A percentile compares a stretch with the other conserved stretches of the same genome.
These are phyloP conservation scores for Ceratobasidium sp. DNA, from an alignment of 1,284 basidiomycete species.

Conservation along the genomic window DNA sequence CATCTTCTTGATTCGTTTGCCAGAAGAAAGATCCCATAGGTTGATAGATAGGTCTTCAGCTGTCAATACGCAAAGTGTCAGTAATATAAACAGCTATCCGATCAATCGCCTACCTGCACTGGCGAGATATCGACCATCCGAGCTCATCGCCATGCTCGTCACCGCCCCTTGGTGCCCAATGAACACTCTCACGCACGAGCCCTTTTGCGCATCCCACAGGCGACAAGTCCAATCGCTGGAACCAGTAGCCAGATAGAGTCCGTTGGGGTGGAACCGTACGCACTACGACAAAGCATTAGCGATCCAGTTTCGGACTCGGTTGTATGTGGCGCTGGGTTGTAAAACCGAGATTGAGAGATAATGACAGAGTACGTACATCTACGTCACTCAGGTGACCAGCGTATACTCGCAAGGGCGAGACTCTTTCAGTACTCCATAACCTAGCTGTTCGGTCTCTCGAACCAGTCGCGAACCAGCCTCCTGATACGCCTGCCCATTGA, in stretches of 20 bases:
- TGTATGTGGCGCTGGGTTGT: not conserved
- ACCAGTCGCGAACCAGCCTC: constrained; percentile 94
- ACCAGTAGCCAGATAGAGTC: constrained; percentile 95
- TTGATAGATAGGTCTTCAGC: constrained; percentile 93
- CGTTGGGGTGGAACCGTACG: constrained; percentile 96
- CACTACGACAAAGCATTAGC: constrained; percentile 62
- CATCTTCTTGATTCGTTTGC: constrained; percentile 96
- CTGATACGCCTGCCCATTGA: constrained; percentile 94
- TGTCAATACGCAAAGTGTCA: constrained; percentile 47
- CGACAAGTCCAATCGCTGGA: constrained; percentile 96
- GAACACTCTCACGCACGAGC: constrained; percentile 92
- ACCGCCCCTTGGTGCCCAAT: constrained; percentile 92
- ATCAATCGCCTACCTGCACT: constrained; percentile 69
- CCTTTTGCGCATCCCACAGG: constrained; percentile 98
- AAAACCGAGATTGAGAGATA: not conserved
- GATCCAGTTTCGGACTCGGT: not conserved
- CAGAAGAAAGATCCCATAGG: constrained; percentile 95
- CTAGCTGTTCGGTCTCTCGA: constrained; percentile 94
- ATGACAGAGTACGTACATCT: constrained; percentile 70
- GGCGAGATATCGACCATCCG: constrained; percentile 93
- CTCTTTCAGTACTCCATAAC: constrained; percentile 94
- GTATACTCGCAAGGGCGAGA: constrained; percentile 88
- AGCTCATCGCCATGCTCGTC: constrained; percentile 87
- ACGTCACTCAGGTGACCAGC: constrained; percentile 97
- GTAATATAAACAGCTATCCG: not conserved